Evolutionary conservation across 163 green algal species (phyloP).

Genomic region (Prototheca wickerhamii): DNA sequence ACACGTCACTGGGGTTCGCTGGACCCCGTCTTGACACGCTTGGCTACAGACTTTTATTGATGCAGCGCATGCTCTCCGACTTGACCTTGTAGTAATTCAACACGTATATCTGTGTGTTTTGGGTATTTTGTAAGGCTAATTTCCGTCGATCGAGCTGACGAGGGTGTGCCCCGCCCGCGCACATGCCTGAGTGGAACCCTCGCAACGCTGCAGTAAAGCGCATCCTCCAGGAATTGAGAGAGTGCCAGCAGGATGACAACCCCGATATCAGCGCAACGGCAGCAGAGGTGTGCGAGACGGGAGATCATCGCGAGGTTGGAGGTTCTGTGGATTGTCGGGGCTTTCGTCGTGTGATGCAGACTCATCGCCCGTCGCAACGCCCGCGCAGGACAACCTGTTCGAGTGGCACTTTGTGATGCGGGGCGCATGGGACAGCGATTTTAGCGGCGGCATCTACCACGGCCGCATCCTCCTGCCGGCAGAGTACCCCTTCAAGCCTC

Average conservation of each 20-base stretch:
- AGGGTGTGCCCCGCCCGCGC: not conserved
- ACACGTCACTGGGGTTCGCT: too few relatives aligned
- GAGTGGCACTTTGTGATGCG: conserved; percentile 96
- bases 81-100: too few relatives aligned
- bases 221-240: conserved; percentile 88
- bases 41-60: too few relatives aligned
- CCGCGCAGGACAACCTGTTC: conserved; percentile 94
- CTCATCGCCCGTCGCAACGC: too few relatives aligned
- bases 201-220: conserved; percentile 84
- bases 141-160: not conserved
- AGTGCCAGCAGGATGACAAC: conserved; percentile 63
- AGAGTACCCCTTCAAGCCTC: conserved; percentile 99
- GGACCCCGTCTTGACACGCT: too few relatives aligned
- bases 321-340: not conserved
- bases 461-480: conserved; percentile 91
- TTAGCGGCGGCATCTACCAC: conserved; percentile 96
- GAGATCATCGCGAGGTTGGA: not conserved
- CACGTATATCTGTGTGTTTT: too few relatives aligned
- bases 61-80: too few relatives aligned
- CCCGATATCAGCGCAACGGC: conserved; percentile 68
- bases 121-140: too few relatives aligned
- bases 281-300: conserved; percentile 51
- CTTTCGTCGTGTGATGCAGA: too few relatives aligned
- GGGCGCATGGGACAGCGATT: conserved; percentile 82
- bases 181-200: conserved; percentile 48